Conservation (phyloP, 306 rosid genomes). For the Malus asiatica region DNA sequence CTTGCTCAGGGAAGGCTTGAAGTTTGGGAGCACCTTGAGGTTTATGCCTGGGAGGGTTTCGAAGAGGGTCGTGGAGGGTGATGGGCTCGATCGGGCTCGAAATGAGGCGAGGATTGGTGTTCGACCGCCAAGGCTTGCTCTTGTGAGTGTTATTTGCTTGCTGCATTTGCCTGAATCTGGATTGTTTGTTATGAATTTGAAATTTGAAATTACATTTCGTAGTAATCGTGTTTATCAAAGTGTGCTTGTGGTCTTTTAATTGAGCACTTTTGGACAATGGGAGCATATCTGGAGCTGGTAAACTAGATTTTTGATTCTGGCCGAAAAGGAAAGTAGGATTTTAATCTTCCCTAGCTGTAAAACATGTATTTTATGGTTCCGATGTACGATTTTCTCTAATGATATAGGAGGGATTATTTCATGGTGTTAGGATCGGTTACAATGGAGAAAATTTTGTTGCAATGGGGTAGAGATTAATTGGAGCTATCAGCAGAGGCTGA, state of each 20-base stretch:
- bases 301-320: background rate
- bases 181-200: background rate
- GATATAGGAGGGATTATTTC: background rate
- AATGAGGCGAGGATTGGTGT: constrained; percentile 47
- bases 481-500: background rate
- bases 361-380: background rate
- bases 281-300: background rate
- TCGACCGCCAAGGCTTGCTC: constrained; percentile 77
- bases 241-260: background rate
- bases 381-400: background rate
- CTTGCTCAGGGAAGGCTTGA: constrained; percentile 30
- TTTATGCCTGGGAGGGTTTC: constrained; percentile 60
- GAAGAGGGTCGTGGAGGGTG: constrained; percentile 34
- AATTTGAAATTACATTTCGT: background rate
- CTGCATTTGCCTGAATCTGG: background rate
- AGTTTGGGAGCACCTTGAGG: constrained; percentile 66
- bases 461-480: background rate
- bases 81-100: constrained; percentile 65
- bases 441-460: background rate
- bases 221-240: background rate
- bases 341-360: background rate
- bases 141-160: constrained; percentile 48
- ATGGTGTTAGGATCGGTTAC: background rate
- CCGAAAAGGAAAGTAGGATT: background rate
- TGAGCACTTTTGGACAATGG: background rate